Evolutionary conservation across 306 rosid genomes (phyloP).

Genomic region (Vigna nakashimae): DNA sequence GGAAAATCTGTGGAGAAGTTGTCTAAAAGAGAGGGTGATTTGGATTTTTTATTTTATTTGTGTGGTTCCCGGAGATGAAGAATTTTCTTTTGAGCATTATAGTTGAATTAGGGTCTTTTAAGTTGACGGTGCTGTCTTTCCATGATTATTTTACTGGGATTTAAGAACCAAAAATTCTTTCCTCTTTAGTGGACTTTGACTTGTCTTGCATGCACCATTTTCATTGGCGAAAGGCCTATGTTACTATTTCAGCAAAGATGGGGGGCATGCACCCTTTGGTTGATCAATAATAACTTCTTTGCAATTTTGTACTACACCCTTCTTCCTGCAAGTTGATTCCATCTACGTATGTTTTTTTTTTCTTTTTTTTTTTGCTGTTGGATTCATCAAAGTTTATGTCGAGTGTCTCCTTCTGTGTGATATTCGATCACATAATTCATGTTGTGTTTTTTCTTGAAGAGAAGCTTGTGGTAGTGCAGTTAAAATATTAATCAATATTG

Average conservation of each 20-base stretch:
- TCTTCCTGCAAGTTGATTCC: constrained; percentile 32
- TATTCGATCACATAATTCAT: constrained; percentile 3
- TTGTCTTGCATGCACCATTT: constrained; percentile 36
- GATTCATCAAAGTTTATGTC: constrained; percentile 11
- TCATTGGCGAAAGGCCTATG: constrained; percentile 28
- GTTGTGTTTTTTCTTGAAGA: constrained; percentile 37
- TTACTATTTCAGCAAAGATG: neutral
- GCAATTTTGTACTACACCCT: constrained; percentile 21
- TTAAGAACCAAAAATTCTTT: constrained; percentile 10
- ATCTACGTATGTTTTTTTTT: constrained; percentile 8
- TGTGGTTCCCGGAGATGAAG: constrained; percentile 5
- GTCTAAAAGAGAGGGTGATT: constrained; percentile 34
- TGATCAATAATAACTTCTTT: constrained; percentile 12
- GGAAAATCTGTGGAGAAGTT: constrained; percentile 29
- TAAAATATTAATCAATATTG: constrained; percentile 28
- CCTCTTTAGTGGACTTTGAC: constrained; percentile 42
- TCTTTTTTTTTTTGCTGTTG: neutral
- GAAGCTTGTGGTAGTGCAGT: constrained; percentile 33
- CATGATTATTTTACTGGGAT: constrained; percentile 31
- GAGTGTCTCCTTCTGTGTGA: neutral
- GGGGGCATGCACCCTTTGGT: constrained; percentile 21
- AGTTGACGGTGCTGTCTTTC: constrained; percentile 32
- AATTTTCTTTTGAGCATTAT: constrained; percentile 39
- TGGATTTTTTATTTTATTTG: constrained; percentile 28
- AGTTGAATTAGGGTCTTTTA: constrained; percentile 38